Conservation (phyloP, 805 yeast genomes). For the Kazachstania africana region DNA sequence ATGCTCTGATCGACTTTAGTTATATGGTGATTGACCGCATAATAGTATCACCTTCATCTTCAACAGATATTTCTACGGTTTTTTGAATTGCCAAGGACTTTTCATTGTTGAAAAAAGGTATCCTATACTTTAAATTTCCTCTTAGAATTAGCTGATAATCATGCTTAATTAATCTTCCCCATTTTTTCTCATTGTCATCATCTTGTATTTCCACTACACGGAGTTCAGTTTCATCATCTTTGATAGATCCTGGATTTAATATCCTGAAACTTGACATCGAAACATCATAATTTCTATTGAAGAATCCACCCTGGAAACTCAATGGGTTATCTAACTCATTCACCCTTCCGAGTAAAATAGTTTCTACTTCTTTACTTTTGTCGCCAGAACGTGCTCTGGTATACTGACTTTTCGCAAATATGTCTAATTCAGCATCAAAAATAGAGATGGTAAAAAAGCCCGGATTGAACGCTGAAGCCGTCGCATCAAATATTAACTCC, state of each 20-base stretch:
- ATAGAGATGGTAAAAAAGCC: slow-evolving; percentile 64
- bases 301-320: slow-evolving; percentile 64
- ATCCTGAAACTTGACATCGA: slow-evolving; percentile 63
- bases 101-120: slow-evolving; percentile 48
- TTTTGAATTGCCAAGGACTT: slow-evolving; percentile 54
- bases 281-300: slow-evolving; percentile 46
- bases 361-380: slow-evolving; percentile 32
- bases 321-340: slow-evolving; percentile 58
- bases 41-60: slow-evolving; percentile 1
- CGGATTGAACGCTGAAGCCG: slow-evolving; percentile 74
- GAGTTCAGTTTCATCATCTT: slow-evolving; percentile 10
- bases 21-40: no score
- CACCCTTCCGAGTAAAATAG: slow-evolving; percentile 67
- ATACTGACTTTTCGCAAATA: slow-evolving; percentile 57
- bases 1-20: no score
- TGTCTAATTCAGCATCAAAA: slow-evolving; percentile 59
- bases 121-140: slow-evolving; percentile 67
- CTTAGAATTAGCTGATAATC: slow-evolving; percentile 80
- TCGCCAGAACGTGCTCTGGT: no score
- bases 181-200: slow-evolving; percentile 35
- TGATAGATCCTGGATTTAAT: slow-evolving; percentile 52
- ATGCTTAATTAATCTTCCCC: slow-evolving; percentile 63
- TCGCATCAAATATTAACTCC: slow-evolving; percentile 70
- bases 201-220: slow-evolving; percentile 7
- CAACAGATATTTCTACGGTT: slow-evolving; percentile 31